A percentile compares a stretch with the other conserved stretches of the same genome.
Evolutionary conservation across 129 eudicot species (phyloP).

Genomic region (Calendula officinalis): DNA sequence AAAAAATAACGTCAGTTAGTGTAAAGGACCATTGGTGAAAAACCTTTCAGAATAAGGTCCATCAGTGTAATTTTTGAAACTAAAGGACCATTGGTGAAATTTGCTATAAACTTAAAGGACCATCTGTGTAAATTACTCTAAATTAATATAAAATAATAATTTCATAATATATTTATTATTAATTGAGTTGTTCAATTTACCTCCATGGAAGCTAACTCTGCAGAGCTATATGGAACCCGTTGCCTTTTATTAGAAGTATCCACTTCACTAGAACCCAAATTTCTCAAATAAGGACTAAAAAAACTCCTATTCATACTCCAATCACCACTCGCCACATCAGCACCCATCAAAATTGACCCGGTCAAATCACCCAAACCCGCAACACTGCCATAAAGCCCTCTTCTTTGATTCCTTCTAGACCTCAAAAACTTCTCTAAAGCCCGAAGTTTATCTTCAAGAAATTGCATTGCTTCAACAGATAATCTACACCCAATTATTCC

Average conservation of each 20-base stretch:
- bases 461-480: conserved; percentile 75
- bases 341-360: conserved; percentile 78
- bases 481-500: conserved; percentile 74
- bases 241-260: conserved; percentile 78
- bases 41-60: too few relatives aligned
- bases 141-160: too few relatives aligned
- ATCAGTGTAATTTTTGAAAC: too few relatives aligned
- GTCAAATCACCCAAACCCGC: conserved; percentile 91
- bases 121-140: too few relatives aligned
- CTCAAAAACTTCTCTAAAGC: conserved; percentile 74
- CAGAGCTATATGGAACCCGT: conserved; percentile 76
- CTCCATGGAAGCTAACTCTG: conserved; percentile 99
- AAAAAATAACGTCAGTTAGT: too few relatives aligned
- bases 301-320: conserved; percentile 59
- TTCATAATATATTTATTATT: neutral
- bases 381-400: conserved; percentile 91
- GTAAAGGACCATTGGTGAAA: too few relatives aligned
- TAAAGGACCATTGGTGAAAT: too few relatives aligned
- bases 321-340: conserved; percentile 63
- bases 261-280: conserved; percentile 34
- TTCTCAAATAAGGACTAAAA: conserved; percentile 49
- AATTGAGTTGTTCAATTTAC: conserved; percentile 27
- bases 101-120: too few relatives aligned
- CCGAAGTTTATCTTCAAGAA: conserved; percentile 88
- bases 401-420: conserved; percentile 88